Base-by-base conservation (phyloP, 306 rosid species). In the Dalbergia cochinchinensis region DNA sequence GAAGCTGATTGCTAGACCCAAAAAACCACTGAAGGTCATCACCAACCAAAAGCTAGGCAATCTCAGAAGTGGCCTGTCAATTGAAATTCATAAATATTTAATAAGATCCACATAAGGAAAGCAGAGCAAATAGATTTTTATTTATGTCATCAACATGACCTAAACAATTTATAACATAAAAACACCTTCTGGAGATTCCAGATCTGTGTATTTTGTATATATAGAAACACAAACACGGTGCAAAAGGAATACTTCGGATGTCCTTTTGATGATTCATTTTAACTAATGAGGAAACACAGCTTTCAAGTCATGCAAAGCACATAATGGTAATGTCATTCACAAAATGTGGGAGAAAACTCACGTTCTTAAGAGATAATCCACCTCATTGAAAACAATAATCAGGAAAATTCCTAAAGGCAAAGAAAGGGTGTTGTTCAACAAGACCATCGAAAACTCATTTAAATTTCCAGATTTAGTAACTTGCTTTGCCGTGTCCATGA, bases 401-500 rank as follows among this genome's bases (percentile, higher is more conserved):
- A 96, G 93, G 82, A 93, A 71, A 65, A 88, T 78, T 85, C 99
- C 99, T 83, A 93, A 84, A 76, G 99, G 99, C 85, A 96, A 71
- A 63, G 99, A 96, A 73, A 96, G 98, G 35, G 84, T 80, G 90
- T 96, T 96, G 85, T 96, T 96, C 74, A 96, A 91, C 91, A 96
- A 84, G 86, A 96, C 99, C 99, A 93, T 96, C 6, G 99, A 93
- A 82, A 96, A 96, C 80, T 93, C 99, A 33, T 96, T 96, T 82
- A 96, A 78, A 81, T 88, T 91, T 82, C 99, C 99, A 51, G 98
- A 93, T 86, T 90, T 91, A 44, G 98, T 90, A 62, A 84, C 75
- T 60, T 84, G 97, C 85, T 96, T 96, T 73, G 99, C 99, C 7
- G 96, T 91, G 87, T 96, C 99, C 97, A 96, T 96, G 86, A 93